These are phyloP conservation scores for Coemansia sp. DNA, from an alignment of 192 early-diverging fungal species.

Conservation along the genomic window DNA sequence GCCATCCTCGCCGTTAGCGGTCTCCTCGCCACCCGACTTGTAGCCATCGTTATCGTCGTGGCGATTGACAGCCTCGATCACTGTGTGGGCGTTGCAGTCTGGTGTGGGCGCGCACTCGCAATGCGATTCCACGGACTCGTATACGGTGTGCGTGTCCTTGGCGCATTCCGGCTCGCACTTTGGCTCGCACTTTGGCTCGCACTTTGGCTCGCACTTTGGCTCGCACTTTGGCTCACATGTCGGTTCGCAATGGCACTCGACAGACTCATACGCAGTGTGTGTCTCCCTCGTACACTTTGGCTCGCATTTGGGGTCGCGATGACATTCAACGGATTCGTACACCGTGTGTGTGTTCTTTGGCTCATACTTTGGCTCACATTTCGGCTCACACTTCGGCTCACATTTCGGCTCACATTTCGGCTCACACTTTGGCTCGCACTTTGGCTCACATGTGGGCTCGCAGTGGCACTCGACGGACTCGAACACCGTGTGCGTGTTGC, in stretches of 20 bases:
- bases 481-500: conserved; percentile 25
- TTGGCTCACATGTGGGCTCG: background rate
- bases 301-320: background rate
- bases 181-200: background rate
- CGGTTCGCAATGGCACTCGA: conserved; percentile 14
- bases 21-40: background rate
- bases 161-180: background rate
- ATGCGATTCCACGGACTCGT: conserved; percentile 18
- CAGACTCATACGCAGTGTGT: conserved; percentile 26
- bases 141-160: conserved; percentile 27
- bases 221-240: background rate
- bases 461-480: conserved; percentile 28
- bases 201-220: conserved; percentile 5
- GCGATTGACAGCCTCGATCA: conserved; percentile 20
- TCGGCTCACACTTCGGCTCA: background rate
- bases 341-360: conserved; percentile 16
- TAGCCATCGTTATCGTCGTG: background rate
- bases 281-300: conserved; percentile 11
- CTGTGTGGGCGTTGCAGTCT: too few relatives aligned
- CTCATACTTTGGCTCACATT: background rate
- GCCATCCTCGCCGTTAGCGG: background rate
- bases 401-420: conserved; percentile 2
- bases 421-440: background rate
- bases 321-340: conserved; percentile 17
- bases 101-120: background rate